Conservation (phyloP, 78 protist species). For the Mantamonas sphyraenae region DNA sequence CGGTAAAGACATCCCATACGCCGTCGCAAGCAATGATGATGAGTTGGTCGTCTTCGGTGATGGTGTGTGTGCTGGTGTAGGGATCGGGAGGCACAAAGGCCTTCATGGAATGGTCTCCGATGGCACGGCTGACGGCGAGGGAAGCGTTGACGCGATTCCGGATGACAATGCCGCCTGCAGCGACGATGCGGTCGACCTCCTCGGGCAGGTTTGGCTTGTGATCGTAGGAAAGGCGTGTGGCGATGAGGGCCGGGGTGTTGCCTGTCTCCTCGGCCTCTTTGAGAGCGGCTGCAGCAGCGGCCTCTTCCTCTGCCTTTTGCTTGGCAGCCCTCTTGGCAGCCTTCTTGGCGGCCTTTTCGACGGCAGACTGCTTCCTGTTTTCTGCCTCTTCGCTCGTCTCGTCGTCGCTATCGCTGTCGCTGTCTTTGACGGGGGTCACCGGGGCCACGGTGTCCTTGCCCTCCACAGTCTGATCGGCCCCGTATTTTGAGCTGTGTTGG, state of each 20-base stretch:
- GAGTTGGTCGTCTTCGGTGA: neutral
- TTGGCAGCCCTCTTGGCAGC: no score
- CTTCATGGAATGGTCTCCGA: constrained; percentile 17
- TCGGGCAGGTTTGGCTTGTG: constrained; percentile 19
- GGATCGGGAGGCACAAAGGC: neutral
- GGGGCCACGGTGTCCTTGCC: no score
- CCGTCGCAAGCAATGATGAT: neutral
- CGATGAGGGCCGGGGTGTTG: neutral
- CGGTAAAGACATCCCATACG: neutral
- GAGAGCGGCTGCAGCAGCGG: no score
- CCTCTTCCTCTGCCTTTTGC: no score
- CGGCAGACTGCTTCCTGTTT: no score
- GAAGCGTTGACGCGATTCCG: neutral
- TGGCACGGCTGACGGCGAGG: constrained; percentile 25
- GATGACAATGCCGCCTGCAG: constrained; percentile 19
- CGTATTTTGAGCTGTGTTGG: no score
- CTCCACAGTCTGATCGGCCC: no score
- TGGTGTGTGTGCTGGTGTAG: neutral
- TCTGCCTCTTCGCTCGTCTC: no score
- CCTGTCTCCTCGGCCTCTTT: no score
- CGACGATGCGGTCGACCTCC: constrained; percentile 7
- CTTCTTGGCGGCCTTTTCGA: no score
- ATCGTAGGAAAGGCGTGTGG: neutral
- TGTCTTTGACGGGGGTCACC: no score
- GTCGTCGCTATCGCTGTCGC: no score